Percentiles rank a stretch among this genome's conserved stretches.
Conservation (phyloP, 139 green algal genomes). For the Auxenochlorella pyrenoidosa region DNA sequence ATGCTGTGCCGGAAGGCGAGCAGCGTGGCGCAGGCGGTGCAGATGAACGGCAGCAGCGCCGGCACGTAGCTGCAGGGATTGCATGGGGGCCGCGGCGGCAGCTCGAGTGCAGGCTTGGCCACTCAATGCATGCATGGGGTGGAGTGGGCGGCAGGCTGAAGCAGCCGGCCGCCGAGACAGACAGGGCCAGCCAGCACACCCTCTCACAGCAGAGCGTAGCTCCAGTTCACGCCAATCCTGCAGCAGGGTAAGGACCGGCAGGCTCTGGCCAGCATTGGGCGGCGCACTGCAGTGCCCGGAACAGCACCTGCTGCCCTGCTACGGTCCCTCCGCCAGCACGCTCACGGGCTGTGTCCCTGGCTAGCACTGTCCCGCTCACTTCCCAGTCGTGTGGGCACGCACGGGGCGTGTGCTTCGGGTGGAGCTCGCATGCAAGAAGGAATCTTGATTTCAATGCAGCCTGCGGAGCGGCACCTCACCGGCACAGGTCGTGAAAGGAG, state of each 20-base stretch:
- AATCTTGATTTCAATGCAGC: too few relatives aligned
- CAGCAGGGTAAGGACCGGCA: neutral
- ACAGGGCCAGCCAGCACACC: neutral
- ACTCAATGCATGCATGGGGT: too few relatives aligned
- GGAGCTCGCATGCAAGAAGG: too few relatives aligned
- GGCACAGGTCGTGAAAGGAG: slow-evolving; percentile 5
- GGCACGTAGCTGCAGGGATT: slow-evolving; percentile 50
- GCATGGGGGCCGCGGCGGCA: too few relatives aligned
- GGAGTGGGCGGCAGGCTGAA: too few relatives aligned
- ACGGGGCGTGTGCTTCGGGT: too few relatives aligned
- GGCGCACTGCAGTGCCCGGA: neutral
- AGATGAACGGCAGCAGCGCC: slow-evolving; percentile 53
- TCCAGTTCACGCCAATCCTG: slow-evolving; percentile 19
- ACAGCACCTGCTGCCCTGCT: neutral
- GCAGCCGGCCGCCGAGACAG: too few relatives aligned
- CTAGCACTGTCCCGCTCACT: neutral
- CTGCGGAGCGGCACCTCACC: neutral
- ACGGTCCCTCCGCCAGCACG: neutral
- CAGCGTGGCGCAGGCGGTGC: slow-evolving; percentile 40
- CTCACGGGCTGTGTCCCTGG: neutral
- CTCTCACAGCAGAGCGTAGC: neutral
- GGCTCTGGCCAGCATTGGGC: too few relatives aligned
- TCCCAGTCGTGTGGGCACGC: neutral
- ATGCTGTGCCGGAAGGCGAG: slow-evolving; percentile 27
- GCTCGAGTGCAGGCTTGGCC: too few relatives aligned